Evolutionary conservation across 1,139 yeast species (phyloP).

Genomic region (Protomyces arabidopsidicola): DNA sequence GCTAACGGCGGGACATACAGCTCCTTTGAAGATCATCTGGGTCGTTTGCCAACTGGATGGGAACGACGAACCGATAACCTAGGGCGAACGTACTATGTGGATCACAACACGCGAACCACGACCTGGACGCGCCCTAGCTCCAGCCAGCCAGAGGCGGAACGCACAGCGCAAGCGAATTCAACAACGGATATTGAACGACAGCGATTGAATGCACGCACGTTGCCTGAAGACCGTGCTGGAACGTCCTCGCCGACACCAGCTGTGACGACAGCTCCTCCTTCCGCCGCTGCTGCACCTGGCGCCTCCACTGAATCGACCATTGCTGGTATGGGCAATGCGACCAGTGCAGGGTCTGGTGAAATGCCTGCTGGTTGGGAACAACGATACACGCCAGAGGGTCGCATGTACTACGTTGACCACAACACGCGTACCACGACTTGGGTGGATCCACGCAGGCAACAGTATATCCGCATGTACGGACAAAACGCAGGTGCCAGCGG

Average conservation of each 20-base stretch:
- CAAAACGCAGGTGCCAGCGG: slow-evolving; percentile 50
- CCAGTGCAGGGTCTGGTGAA: slow-evolving; percentile 94
- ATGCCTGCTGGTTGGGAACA: slow-evolving; percentile 99
- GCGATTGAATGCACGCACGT: slow-evolving; percentile 83
- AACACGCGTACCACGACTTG: slow-evolving; percentile 98
- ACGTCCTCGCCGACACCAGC: slow-evolving; percentile 38
- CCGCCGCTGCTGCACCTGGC: slow-evolving; percentile 63
- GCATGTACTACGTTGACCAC: slow-evolving; percentile 97
- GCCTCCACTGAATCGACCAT: slow-evolving; percentile 46
- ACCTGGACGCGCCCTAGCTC: slow-evolving; percentile 95
- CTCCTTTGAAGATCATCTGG: slow-evolving; percentile 94
- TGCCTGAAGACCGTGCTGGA: slow-evolving; percentile 60
- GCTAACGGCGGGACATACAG: slow-evolving; percentile 58
- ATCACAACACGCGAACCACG: slow-evolving; percentile 93
- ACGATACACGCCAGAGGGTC: slow-evolving; percentile 93
- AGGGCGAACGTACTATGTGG: slow-evolving; percentile 96
- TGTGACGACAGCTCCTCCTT: slow-evolving; percentile 42
- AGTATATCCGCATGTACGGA: slow-evolving; percentile 91
- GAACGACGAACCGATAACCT: slow-evolving; percentile 95
- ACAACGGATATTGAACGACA: slow-evolving; percentile 82
- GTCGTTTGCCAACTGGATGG: slow-evolving; percentile 98
- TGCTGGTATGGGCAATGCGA: slow-evolving; percentile 65
- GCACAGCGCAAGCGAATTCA: slow-evolving; percentile 37
- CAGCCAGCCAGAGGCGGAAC: slow-evolving; percentile 40
- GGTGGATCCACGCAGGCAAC: slow-evolving; percentile 97